Evolutionary conservation across 176 grass and related monocot species (phyloP).

Genomic region (Oryza meyeriana): DNA sequence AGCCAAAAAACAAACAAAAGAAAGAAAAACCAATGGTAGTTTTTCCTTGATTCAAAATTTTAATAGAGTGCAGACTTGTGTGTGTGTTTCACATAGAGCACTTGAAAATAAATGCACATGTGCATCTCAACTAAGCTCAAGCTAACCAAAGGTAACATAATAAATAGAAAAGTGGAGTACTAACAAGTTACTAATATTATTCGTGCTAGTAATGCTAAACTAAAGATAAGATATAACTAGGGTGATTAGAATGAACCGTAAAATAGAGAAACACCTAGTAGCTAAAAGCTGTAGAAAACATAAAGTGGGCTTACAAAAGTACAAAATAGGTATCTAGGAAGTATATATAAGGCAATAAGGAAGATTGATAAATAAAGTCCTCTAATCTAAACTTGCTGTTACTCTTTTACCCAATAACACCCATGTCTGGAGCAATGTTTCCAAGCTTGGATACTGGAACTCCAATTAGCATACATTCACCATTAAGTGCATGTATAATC

Average conservation of each 20-base stretch:
- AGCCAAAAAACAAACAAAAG: neutral
- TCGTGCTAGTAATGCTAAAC: neutral
- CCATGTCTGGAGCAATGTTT: neutral
- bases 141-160: neutral
- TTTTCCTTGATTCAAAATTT: neutral
- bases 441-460: neutral
- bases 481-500: neutral
- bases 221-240: neutral
- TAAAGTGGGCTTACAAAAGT: neutral
- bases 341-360: neutral
- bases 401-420: neutral
- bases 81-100: neutral
- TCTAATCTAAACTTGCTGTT: neutral
- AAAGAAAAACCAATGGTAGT: neutral
- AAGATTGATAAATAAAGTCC: neutral
- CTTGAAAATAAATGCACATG: neutral
- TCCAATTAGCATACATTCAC: neutral
- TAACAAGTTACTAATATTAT: neutral
- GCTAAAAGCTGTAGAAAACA: neutral
- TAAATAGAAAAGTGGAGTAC: conserved; percentile 3
- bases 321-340: neutral
- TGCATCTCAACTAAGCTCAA: neutral
- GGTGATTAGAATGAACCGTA: neutral
- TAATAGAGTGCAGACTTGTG: neutral
- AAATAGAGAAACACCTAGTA: neutral